These are phyloP conservation scores for Quercus lobata DNA, from an alignment of 331 rosid genomes.

Conservation along the genomic window DNA sequence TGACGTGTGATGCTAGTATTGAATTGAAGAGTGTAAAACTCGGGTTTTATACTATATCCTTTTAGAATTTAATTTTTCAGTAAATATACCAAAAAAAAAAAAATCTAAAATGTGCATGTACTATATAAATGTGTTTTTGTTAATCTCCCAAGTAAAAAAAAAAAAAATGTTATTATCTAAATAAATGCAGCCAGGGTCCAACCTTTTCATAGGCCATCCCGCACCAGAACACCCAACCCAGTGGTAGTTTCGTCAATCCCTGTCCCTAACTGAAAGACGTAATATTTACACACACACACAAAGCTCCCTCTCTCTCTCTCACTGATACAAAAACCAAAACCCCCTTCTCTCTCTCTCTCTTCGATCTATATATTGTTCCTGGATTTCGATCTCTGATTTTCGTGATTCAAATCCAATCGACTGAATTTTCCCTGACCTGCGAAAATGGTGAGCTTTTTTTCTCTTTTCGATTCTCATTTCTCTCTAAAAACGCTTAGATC, in stretches of 20 bases:
- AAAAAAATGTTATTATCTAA: too few species aligned
- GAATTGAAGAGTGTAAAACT: too few species aligned
- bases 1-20: too few species aligned
- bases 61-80: too few species aligned
- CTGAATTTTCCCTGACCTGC: slow-evolving; percentile 18
- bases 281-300: slow-evolving; percentile 17
- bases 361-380: slow-evolving; percentile 22
- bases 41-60: fast-evolving
- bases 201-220: background rate
- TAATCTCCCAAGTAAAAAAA: too few species aligned
- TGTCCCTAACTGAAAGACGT: slow-evolving; percentile 32
- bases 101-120: too few species aligned
- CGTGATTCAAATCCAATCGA: slow-evolving; percentile 17
- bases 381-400: slow-evolving; percentile 34
- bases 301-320: slow-evolving; percentile 13
- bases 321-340: slow-evolving; percentile 17
- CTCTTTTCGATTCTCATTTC: slow-evolving; percentile 24
- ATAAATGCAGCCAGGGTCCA: too few species aligned
- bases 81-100: too few species aligned
- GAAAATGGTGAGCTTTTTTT: slow-evolving; percentile 61
- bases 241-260: slow-evolving; percentile 54
- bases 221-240: background rate
- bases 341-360: background rate
- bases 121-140: too few species aligned
- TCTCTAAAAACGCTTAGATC: slow-evolving; percentile 46